Evolutionary conservation across 495 filamentous ascomycete genomes (phyloP), one percentile per base, ranked within the genome.

Genomic region (Neurospora sp.): DNA sequence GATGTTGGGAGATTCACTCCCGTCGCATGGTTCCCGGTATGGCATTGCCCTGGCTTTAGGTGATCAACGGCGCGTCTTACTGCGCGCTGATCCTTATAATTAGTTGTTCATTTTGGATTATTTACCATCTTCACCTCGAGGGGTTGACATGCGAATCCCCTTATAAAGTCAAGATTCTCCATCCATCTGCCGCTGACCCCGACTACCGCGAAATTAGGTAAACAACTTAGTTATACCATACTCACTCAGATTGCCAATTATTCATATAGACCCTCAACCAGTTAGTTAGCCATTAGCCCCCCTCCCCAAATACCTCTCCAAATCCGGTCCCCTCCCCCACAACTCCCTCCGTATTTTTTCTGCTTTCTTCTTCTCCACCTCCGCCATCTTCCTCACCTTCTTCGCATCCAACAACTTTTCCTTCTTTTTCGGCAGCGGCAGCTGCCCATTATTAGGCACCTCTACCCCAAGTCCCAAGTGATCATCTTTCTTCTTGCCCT

Each of bases 261-360:
- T 31, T 31, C 31, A 31, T 31, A 31, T 31, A 31, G 31, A 31
- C 31, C 31, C 31, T 31, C 31, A 31, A 31, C 31, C 31, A 31
- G 31, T 31, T 31, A 31, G 31, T 31, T 31, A 31, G 1, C 31
- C 31, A 31, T 31, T 31, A 31, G 31, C 31, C n/a, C 80, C 82
- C 5, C 74, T 79, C 38, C 91, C 89, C 39, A 97, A 83, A 79
- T 94, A 94, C 79, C 82, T 90, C 79, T 93, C 88, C 72, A 94
- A 82, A 75, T 94, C 90, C 62, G 90, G 87, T 39, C 70, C 74
- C 78, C 86, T 89, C 69, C 86, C 83, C 82, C 90, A 93, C 78
- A 96, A 90, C 82, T 90, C 81, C 76, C 89, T 84, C 76, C 87
- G 81, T 75, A 94, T 79, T 79, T 81, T 89, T 69, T 91, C 88